Conservation (phyloP, 1,284 basidiomycete genomes). For the Fomitopsis palustris region DNA sequence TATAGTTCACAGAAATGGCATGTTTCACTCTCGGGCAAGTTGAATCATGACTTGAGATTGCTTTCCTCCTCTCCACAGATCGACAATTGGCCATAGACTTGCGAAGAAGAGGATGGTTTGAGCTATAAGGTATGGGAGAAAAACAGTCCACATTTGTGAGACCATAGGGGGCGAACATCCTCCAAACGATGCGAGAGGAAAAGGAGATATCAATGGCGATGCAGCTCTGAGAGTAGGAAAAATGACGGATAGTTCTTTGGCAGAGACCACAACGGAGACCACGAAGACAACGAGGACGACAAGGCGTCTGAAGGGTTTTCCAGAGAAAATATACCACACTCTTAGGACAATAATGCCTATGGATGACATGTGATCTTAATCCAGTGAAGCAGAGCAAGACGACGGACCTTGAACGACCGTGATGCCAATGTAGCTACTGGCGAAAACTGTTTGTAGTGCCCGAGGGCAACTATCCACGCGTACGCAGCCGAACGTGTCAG, state of each 20-base stretch:
- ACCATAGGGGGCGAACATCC: conserved; percentile 21
- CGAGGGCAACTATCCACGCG: not conserved
- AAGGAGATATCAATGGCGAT: conserved; percentile 7
- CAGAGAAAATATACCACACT: conserved; percentile 26
- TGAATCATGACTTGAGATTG: conserved; percentile 15
- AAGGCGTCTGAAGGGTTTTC: conserved; percentile 10
- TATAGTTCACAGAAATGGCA: not conserved
- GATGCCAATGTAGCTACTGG: not conserved
- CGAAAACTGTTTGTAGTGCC: not conserved
- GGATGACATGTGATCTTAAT: not conserved
- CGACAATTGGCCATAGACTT: conserved; percentile 12
- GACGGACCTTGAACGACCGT: conserved; percentile 21
- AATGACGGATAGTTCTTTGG: conserved; percentile 10
- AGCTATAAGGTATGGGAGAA: conserved; percentile 17
- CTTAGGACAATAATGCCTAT: conserved; percentile 25
- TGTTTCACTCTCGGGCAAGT: conserved; percentile 21
- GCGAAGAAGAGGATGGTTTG: conserved; percentile 23
- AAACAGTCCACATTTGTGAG: conserved; percentile 18
- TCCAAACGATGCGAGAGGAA: not conserved
- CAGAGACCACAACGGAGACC: conserved; percentile 6
- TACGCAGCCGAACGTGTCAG: no score
- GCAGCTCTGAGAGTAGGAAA: conserved; percentile 14
- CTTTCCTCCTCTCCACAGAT: conserved; percentile 12
- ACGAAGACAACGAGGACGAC: conserved; percentile 14
- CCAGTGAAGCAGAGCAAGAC: not conserved